phyloP scores from a whole-genome alignment of 202 grass and related monocot species.

The Cymbopogon flexuosus region DNA sequence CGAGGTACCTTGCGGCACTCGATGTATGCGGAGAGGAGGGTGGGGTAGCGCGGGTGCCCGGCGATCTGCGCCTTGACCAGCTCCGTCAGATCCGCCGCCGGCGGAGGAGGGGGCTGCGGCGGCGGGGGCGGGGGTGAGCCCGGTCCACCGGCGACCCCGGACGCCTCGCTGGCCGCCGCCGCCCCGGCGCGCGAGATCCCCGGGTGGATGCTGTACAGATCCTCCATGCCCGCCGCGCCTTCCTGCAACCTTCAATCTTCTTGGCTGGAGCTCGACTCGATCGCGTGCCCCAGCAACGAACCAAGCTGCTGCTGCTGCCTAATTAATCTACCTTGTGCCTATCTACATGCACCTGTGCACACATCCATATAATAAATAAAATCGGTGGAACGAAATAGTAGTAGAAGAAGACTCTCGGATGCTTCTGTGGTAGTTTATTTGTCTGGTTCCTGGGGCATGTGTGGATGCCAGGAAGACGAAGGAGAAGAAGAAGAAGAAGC shows the following conservation, averaged over 20 bases:
- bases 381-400: slow-evolving; percentile 3
- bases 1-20: slow-evolving; percentile 75
- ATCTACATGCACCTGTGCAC: slow-evolving; percentile 29
- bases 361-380: slow-evolving; percentile 2
- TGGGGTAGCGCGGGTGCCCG: slow-evolving; percentile 69
- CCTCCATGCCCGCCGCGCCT: slow-evolving; percentile 49
- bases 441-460: slow-evolving; percentile 10
- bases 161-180: slow-evolving; percentile 41
- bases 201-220: slow-evolving; percentile 96
- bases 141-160: slow-evolving; percentile 34
- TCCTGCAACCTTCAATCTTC: not conserved
- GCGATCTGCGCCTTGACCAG: slow-evolving; percentile 92
- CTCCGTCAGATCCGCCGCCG: slow-evolving; percentile 60
- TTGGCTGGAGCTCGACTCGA: not conserved
- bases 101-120: slow-evolving; percentile 3
- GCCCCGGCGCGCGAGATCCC: slow-evolving; percentile 56
- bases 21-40: slow-evolving; percentile 84
- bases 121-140: slow-evolving; percentile 10
- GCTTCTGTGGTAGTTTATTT: not conserved
- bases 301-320: not conserved
- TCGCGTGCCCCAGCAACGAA: not conserved
- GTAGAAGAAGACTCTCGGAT: not conserved
- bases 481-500: not conserved
- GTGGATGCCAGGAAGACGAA: not conserved
- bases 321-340: not conserved